These are phyloP conservation scores for Boletus huronensis DNA, from an alignment of 768 basidiomycete species.

Conservation along the genomic window DNA sequence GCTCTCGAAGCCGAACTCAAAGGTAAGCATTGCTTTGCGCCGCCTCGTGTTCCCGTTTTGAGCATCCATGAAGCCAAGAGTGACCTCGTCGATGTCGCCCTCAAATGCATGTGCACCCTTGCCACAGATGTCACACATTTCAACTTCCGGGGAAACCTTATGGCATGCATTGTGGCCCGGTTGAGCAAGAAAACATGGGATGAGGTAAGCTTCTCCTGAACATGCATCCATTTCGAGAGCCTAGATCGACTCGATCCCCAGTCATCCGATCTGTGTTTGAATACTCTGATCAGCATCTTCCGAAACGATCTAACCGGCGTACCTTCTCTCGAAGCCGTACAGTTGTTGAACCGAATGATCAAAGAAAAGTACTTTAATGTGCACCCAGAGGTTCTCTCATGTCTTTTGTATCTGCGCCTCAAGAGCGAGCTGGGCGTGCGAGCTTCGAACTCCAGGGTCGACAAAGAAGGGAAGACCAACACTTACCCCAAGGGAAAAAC, in stretches of 20 bases:
- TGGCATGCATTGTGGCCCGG: conserved; percentile 78
- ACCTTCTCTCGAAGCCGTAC: conserved; percentile 84
- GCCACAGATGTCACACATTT: conserved; percentile 86
- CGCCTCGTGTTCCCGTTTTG: conserved; percentile 19
- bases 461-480: conserved; percentile 46
- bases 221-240: conserved; percentile 3
- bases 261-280: conserved; percentile 83
- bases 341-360: conserved; percentile 91
- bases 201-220: conserved; percentile 49
- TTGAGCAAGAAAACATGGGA: conserved; percentile 89
- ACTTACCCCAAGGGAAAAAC: conserved; percentile 37
- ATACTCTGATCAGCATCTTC: conserved; percentile 79
- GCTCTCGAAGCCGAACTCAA: conserved; percentile 84
- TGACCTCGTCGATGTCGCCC: conserved; percentile 61
- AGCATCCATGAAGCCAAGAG: conserved; percentile 48
- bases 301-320: conserved; percentile 75
- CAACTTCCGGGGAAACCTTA: conserved; percentile 93
- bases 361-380: conserved; percentile 90
- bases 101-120: conserved; percentile 87
- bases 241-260: conserved; percentile 32
- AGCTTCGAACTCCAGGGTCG: conserved; percentile 66
- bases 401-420: conserved; percentile 80
- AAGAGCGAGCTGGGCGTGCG: conserved; percentile 81
- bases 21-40: conserved; percentile 37
- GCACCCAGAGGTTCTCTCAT: conserved; percentile 83